Base-by-base conservation (phyloP, 108 stramenopile species). In the Skeletonema grethae region DNA sequence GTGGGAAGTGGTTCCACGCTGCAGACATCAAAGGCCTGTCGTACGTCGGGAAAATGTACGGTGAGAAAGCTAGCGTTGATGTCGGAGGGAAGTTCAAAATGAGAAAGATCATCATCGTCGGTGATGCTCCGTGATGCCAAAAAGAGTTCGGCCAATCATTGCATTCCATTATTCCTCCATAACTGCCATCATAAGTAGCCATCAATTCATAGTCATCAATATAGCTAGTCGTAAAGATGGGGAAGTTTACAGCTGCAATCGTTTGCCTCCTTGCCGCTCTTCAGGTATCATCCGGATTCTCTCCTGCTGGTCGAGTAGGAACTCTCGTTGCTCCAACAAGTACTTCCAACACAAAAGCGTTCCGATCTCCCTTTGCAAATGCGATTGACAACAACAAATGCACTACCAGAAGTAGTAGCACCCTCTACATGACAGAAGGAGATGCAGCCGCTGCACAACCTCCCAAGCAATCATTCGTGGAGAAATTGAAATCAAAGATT, bases 401-500 rank as follows among this genome's bases (percentile, higher is more conserved):
- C 9, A 59, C 16, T 45, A 15, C 15, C 4, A 48, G 61, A 46
- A 62, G 45, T 48, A 38, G 70, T 9, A 62, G 45, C 35, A 38
- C 62, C 15, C 48, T 71, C 22, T 39, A 41, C 22, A 71, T 71
- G 70, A 9, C 48, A 2, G 61, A 55, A 11, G 60, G 59, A 12
- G 39, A 41, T 36, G 69, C 57, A 3, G 69, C 59, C 20, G 60
- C 70, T 15, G 70, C 61, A 3, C 39, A 28, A 11, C 36, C 38
- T 58, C 45, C 70, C 6, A 71, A 71, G 70, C 3, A 41, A 15
- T 61, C 61, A 34, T 63, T 71, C 53, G 35, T 71, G 30, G 48
- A 62, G 35, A 71, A 88, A 84, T 45, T 95, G 62, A 84, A 89
- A 78, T 65, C 81, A 18, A 60, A 67, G 48, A 76, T 95, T 31